A percentile compares a stretch with the other conserved stretches of the same genome.
phyloP scores from a whole-genome alignment of 1,284 basidiomycete genomes.

The Cutaneotrichosporon dermatis region DNA sequence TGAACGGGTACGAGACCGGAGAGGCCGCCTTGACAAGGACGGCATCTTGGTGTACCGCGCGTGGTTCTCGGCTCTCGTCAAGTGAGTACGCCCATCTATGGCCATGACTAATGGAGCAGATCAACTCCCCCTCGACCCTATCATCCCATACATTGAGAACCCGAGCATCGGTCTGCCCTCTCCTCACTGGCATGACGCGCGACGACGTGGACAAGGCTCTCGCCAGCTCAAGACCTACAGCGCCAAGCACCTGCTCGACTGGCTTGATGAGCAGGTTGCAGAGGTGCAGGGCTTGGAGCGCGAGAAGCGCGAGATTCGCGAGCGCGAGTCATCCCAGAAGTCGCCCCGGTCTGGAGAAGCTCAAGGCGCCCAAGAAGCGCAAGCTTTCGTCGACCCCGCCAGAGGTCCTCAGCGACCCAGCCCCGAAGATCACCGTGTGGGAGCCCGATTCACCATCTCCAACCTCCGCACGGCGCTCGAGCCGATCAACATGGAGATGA shows the following conservation, averaged over 20 bases:
- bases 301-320: constrained; percentile 23
- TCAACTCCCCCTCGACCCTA: constrained; percentile 4
- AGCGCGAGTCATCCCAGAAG: constrained; percentile 33
- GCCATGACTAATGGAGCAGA: background rate
- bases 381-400: constrained; percentile 5
- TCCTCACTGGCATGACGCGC: constrained; percentile 27
- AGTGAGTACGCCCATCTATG: constrained; percentile 24
- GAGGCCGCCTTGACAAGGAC: constrained; percentile 21
- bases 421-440: background rate
- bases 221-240: constrained; percentile 28
- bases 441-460: constrained; percentile 56
- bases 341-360: constrained; percentile 33
- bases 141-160: constrained; percentile 33
- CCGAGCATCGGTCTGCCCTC: constrained; percentile 15
- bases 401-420: constrained; percentile 1
- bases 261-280: constrained; percentile 23
- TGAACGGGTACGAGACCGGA: constrained; percentile 1
- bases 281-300: constrained; percentile 25
- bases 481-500: constrained; percentile 60
- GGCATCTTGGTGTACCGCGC: constrained; percentile 46
- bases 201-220: constrained; percentile 30
- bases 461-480: constrained; percentile 62
- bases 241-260: constrained; percentile 10
- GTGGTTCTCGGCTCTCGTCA: constrained; percentile 38
- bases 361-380: constrained; percentile 2